A percentile compares a stretch with the other conserved stretches of the same genome.
Evolutionary conservation across 1,284 basidiomycete species (phyloP).

Genomic region (Heterobasidion irregulare): DNA sequence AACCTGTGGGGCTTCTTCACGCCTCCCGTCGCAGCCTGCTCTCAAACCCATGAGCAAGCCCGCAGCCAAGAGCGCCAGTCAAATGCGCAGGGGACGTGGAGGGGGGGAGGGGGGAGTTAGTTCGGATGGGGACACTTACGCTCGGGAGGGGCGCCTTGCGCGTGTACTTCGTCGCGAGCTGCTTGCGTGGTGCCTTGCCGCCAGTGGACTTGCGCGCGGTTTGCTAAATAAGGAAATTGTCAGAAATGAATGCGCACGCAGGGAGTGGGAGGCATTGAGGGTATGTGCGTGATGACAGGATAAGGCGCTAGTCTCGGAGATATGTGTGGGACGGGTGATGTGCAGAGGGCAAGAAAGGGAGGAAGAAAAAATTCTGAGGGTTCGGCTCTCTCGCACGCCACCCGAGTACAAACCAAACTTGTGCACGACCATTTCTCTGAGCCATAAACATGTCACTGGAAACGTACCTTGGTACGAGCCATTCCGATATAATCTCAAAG

Average conservation of each 20-base stretch:
- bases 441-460: background rate
- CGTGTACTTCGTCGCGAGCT: background rate
- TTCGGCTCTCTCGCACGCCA: too few relatives aligned
- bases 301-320: too few relatives aligned
- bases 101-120: too few relatives aligned
- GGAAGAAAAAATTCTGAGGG: too few relatives aligned
- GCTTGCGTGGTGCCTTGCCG: conserved; percentile 4
- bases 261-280: too few relatives aligned
- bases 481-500: conserved; percentile 9
- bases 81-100: background rate
- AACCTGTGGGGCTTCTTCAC: conserved; percentile 5
- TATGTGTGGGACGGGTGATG: too few relatives aligned
- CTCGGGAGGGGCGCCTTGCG: background rate
- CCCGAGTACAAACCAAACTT: too few relatives aligned
- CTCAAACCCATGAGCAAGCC: background rate
- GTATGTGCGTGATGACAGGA: too few relatives aligned
- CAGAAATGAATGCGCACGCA: background rate
- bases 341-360: too few relatives aligned
- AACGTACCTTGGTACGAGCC: conserved; percentile 23
- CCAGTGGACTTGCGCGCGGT: conserved; percentile 4
- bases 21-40: background rate
- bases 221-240: background rate
- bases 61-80: background rate
- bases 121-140: background rate
- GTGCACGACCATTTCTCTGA: background rate